Evolutionary conservation across 2,329 filamentous ascomycete species (phyloP).

Genomic region (Trichophyton equinum): DNA sequence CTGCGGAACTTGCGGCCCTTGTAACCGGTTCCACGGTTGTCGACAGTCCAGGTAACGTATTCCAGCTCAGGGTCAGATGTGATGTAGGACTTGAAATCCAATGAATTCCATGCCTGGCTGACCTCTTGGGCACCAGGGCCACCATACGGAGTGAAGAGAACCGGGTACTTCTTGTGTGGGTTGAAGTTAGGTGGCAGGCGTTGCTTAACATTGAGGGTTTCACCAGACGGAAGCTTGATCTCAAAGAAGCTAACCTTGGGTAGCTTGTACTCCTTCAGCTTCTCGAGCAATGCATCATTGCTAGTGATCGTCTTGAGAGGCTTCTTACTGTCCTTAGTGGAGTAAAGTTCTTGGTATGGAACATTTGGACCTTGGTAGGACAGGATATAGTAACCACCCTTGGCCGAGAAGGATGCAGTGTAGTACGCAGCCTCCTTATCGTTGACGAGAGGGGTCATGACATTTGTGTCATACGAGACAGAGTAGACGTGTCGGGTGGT

Average conservation of each 20-base stretch:
- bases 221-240: conserved; percentile 49
- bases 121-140: conserved; percentile 54
- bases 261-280: conserved; percentile 48
- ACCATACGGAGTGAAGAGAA: conserved; percentile 56
- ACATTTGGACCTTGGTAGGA: conserved; percentile 54
- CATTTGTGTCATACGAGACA: conserved; percentile 43
- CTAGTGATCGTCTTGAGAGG: conserved; percentile 48
- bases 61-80: conserved; percentile 55
- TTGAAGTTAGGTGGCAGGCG: conserved; percentile 54
- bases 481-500: conserved; percentile 58
- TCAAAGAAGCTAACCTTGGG: conserved; percentile 54
- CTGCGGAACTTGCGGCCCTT: conserved; percentile 52
- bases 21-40: conserved; percentile 55
- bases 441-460: conserved; percentile 49
- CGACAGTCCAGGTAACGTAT: conserved; percentile 55
- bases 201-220: conserved; percentile 52
- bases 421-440: conserved; percentile 47
- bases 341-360: conserved; percentile 56
- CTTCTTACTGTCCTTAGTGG: conserved; percentile 38
- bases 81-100: conserved; percentile 52
- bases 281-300: conserved; percentile 45
- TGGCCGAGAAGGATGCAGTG: conserved; percentile 52
- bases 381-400: conserved; percentile 52
- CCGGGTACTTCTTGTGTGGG: conserved; percentile 50
- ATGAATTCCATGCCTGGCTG: conserved; percentile 42